phyloP scores from a whole-genome alignment of 768 basidiomycete species.

The Nidularia sp. region DNA sequence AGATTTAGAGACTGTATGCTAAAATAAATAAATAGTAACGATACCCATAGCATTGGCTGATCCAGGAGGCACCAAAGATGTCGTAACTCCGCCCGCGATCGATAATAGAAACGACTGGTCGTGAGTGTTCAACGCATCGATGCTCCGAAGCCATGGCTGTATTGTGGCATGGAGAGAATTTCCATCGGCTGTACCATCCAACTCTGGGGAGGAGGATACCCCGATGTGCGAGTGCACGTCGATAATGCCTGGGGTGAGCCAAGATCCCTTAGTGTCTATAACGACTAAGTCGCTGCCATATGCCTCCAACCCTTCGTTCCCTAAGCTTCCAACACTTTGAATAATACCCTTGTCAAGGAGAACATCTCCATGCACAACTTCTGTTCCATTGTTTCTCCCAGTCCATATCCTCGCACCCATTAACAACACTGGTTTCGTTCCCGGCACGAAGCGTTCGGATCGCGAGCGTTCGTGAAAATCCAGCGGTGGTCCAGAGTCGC shows the following conservation, averaged over 20 bases:
- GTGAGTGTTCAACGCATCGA: constrained; percentile 81
- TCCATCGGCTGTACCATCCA: constrained; percentile 49
- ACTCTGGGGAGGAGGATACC: constrained; percentile 41
- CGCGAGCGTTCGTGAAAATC: constrained; percentile 43
- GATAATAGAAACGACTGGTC: constrained; percentile 67
- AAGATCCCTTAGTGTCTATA: constrained; percentile 63
- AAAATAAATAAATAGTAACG: background rate
- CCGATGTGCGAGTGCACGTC: constrained; percentile 71
- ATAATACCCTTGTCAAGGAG: constrained; percentile 69
- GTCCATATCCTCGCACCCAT: constrained; percentile 85
- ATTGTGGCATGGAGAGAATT: constrained; percentile 48
- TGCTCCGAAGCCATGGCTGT: constrained; percentile 62
- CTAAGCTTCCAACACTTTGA: constrained; percentile 49
- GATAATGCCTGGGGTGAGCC: constrained; percentile 77
- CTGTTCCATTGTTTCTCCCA: constrained; percentile 61
- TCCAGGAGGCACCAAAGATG: constrained; percentile 72
- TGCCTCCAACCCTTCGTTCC: constrained; percentile 10
- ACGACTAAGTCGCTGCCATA: constrained; percentile 38
- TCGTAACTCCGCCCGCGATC: constrained; percentile 80
- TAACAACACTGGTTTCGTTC: constrained; percentile 61
- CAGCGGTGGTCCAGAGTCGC: constrained; percentile 31
- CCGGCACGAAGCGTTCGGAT: constrained; percentile 65
- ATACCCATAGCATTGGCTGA: constrained; percentile 62
- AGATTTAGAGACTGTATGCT: background rate
- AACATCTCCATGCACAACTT: constrained; percentile 62